These are phyloP conservation scores for Sclerotinia minor DNA, from an alignment of 2,329 filamentous ascomycete genomes.

Conservation along the genomic window DNA sequence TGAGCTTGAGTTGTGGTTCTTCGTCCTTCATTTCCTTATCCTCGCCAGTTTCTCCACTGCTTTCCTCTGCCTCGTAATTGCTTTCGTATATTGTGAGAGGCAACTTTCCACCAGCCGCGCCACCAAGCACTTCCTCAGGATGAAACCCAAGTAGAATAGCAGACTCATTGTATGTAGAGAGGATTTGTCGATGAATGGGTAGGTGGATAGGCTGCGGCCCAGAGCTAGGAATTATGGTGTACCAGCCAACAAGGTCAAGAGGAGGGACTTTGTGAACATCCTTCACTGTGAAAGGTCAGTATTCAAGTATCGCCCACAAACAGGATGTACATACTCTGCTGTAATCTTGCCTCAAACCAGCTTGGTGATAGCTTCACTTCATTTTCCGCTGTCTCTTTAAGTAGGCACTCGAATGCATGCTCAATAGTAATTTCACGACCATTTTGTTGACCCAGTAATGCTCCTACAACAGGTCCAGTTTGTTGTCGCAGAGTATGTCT, in stretches of 20 bases:
- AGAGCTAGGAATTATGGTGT: slow-evolving; percentile 70
- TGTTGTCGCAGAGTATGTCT: slow-evolving; percentile 79
- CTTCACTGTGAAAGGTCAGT: slow-evolving; percentile 60
- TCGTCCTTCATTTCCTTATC: slow-evolving; percentile 73
- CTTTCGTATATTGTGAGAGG: slow-evolving; percentile 92
- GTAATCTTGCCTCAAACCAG: slow-evolving; percentile 77
- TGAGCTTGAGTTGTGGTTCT: slow-evolving; percentile 57
- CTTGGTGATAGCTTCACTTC: slow-evolving; percentile 62
- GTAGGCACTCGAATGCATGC: slow-evolving; percentile 83
- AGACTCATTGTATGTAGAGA: slow-evolving; percentile 76
- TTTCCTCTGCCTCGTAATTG: slow-evolving; percentile 69
- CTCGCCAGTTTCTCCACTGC: slow-evolving; percentile 53
- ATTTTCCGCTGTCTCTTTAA: slow-evolving; percentile 48
- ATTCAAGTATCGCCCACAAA: background rate
- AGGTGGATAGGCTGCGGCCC: slow-evolving; percentile 70
- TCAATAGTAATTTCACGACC: slow-evolving; percentile 89
- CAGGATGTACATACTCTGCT: slow-evolving; percentile 68
- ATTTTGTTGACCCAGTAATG: slow-evolving; percentile 87
- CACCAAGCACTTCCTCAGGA: slow-evolving; percentile 56
- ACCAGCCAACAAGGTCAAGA: slow-evolving; percentile 90
- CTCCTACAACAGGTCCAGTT: slow-evolving; percentile 76
- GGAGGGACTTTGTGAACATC: slow-evolving; percentile 81
- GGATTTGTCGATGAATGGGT: slow-evolving; percentile 75
- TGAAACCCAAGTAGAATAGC: slow-evolving; percentile 86
- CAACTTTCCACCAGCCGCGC: slow-evolving; percentile 71